phyloP scores from a whole-genome alignment of 352 stramenopile species.

The Phytophthora hibernalis region DNA sequence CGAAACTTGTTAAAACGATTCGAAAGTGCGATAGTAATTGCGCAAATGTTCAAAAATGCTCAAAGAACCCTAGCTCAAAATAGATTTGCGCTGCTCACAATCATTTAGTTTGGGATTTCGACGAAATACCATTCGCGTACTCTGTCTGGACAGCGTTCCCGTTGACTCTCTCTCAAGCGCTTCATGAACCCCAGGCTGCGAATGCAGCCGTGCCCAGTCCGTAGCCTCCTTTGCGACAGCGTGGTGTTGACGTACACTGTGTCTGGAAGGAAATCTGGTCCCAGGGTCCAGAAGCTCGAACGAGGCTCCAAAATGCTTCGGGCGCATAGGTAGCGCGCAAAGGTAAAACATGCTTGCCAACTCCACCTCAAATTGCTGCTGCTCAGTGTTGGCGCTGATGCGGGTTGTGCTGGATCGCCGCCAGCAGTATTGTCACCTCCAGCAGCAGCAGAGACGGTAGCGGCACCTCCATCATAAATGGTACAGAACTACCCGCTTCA shows the following conservation, averaged over 20 bases:
- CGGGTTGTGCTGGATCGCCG: not conserved
- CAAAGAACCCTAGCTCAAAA: not conserved
- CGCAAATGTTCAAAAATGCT: not conserved
- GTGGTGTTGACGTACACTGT: not conserved
- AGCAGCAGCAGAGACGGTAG: not conserved
- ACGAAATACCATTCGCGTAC: too few species aligned
- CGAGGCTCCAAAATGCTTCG: not conserved
- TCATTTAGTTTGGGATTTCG: too few species aligned
- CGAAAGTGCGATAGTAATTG: not conserved
- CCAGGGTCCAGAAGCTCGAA: slow-evolving; percentile 17
- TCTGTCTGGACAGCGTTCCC: too few species aligned
- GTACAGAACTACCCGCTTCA: not conserved
- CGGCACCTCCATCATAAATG: not conserved
- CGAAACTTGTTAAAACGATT: not conserved
- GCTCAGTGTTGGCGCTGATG: not conserved
- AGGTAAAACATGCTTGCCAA: slow-evolving; percentile 10
- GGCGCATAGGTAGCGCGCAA: slow-evolving; percentile 5
- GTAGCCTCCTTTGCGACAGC: not conserved
- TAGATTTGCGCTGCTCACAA: not conserved
- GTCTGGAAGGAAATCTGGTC: slow-evolving; percentile 4
- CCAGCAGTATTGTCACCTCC: not conserved
- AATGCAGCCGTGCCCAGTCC: not conserved
- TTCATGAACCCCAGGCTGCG: not conserved
- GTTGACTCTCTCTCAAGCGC: not conserved
- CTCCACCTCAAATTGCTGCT: slow-evolving; percentile 18